phyloP scores from a whole-genome alignment of 176 grass and related monocot genomes.

The Luzula sylvatica region DNA sequence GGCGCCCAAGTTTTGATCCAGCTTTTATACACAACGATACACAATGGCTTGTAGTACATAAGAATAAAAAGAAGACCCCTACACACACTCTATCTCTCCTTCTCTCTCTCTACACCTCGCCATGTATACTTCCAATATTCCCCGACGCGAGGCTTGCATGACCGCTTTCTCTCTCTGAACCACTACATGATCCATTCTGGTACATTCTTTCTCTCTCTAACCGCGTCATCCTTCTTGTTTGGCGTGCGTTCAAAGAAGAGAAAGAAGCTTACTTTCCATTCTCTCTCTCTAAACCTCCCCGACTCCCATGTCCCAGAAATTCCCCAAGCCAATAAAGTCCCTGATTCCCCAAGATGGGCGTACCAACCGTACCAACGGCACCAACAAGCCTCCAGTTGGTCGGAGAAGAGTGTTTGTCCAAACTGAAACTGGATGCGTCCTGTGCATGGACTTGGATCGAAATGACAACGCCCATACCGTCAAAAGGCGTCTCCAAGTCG shows the following conservation, averaged over 20 bases:
- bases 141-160: neutral
- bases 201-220: conserved; percentile 43
- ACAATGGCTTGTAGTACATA: neutral
- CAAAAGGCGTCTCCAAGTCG: conserved; percentile 63
- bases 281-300: neutral
- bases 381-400: conserved; percentile 27
- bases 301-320: conserved; percentile 44
- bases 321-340: conserved; percentile 37
- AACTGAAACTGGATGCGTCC: conserved; percentile 69
- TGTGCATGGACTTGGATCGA: conserved; percentile 67
- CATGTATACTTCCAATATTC: neutral
- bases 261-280: conserved; percentile 22
- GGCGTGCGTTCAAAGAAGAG: conserved; percentile 58
- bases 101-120: neutral
- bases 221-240: conserved; percentile 41
- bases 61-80: conserved; percentile 27
- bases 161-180: neutral
- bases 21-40: neutral
- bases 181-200: conserved; percentile 1
- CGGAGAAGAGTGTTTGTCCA: conserved; percentile 72
- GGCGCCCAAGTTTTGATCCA: neutral
- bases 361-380: neutral
- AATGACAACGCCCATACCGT: conserved; percentile 62
- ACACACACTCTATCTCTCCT: neutral
- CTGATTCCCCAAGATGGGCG: conserved; percentile 41